Percentiles rank a stretch among this genome's conserved stretches.
These are phyloP conservation scores for Cladorrhinum sp. DNA, from an alignment of 2,329 filamentous ascomycete genomes.

Conservation along the genomic window DNA sequence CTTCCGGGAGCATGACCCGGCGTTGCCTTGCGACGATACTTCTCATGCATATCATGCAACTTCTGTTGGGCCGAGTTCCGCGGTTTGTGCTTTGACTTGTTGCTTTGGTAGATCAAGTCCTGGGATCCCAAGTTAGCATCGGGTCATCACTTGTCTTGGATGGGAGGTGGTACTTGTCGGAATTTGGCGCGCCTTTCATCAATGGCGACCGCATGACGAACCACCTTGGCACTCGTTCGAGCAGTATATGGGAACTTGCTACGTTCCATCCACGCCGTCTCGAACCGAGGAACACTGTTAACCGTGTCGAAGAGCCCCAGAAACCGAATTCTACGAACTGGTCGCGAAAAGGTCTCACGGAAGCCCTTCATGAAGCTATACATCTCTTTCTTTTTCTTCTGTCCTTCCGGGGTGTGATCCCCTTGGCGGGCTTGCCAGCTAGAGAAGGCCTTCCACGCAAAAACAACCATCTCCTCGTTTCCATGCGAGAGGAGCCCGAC, in stretches of 20 bases:
- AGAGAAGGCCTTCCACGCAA: slow-evolving; percentile 79
- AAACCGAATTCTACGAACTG: slow-evolving; percentile 70
- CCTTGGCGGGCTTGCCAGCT: slow-evolving; percentile 65
- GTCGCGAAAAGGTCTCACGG: slow-evolving; percentile 75
- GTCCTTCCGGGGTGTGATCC: slow-evolving; percentile 33
- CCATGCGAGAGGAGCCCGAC: slow-evolving; percentile 76
- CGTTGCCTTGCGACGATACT: slow-evolving; percentile 33
- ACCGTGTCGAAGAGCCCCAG: slow-evolving; percentile 80
- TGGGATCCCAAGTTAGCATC: not conserved
- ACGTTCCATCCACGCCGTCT: slow-evolving; percentile 73
- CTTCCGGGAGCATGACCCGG: slow-evolving; percentile 19
- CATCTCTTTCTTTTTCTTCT: slow-evolving; percentile 56
- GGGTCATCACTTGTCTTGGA: not conserved
- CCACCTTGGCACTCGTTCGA: slow-evolving; percentile 55
- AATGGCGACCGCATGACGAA: slow-evolving; percentile 68
- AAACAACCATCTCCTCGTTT: slow-evolving; percentile 81
- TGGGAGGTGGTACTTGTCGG: slow-evolving; percentile 43
- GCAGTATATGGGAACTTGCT: slow-evolving; percentile 71
- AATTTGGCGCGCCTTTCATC: slow-evolving; percentile 72
- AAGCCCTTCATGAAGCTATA: slow-evolving; percentile 76
- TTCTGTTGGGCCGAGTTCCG: slow-evolving; percentile 24
- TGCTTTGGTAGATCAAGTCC: slow-evolving; percentile 60
- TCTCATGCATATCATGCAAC: slow-evolving; percentile 34
- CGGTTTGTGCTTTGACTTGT: slow-evolving; percentile 23
- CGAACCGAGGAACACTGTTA: slow-evolving; percentile 75